phyloP scores from a whole-genome alignment of 352 stramenopile species.

The Phytophthora citrophthora region DNA sequence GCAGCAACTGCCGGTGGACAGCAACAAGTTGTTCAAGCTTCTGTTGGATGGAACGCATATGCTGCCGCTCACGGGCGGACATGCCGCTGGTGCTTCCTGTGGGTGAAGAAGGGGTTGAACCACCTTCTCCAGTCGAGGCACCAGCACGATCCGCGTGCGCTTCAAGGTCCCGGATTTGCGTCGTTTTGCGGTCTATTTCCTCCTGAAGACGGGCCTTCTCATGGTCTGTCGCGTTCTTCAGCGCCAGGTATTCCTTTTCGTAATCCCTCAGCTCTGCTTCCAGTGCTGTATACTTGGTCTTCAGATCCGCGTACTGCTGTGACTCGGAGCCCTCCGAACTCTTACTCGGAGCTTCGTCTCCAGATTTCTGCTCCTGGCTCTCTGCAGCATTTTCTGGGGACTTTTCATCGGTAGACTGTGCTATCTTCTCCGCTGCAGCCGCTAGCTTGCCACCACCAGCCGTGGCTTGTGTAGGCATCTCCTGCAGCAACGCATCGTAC shows the following conservation, averaged over 20 bases:
- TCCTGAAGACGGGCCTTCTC: slow-evolving; percentile 69
- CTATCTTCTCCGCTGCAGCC: slow-evolving; percentile 41
- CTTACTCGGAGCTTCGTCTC: slow-evolving; percentile 21
- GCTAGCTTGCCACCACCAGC: slow-evolving; percentile 49
- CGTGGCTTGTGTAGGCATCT: slow-evolving; percentile 46
- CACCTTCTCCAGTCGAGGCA: slow-evolving; percentile 33
- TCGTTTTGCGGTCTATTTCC: slow-evolving; percentile 71
- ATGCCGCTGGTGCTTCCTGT: slow-evolving; percentile 55
- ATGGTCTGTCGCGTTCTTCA: slow-evolving; percentile 59
- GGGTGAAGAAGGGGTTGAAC: slow-evolving; percentile 36
- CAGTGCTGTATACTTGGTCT: slow-evolving; percentile 57
- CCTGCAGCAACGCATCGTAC: slow-evolving; percentile 65
- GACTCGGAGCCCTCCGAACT: slow-evolving; percentile 32
- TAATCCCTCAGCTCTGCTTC: slow-evolving; percentile 73
- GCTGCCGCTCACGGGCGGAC: slow-evolving; percentile 81
- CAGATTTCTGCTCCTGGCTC: slow-evolving; percentile 24
- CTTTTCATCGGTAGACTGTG: slow-evolving; percentile 30
- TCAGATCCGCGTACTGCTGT: slow-evolving; percentile 44
- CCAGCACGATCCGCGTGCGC: slow-evolving; percentile 52
- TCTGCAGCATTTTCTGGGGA: slow-evolving; percentile 15
- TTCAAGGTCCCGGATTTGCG: slow-evolving; percentile 71
- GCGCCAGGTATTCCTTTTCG: slow-evolving; percentile 70
- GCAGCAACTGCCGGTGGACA: slow-evolving; percentile 89
- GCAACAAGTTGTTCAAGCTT: slow-evolving; percentile 92
- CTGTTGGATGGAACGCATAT: slow-evolving; percentile 91